Conservation (phyloP, 192 early-diverging fungal species). For the Podila horticola region DNA sequence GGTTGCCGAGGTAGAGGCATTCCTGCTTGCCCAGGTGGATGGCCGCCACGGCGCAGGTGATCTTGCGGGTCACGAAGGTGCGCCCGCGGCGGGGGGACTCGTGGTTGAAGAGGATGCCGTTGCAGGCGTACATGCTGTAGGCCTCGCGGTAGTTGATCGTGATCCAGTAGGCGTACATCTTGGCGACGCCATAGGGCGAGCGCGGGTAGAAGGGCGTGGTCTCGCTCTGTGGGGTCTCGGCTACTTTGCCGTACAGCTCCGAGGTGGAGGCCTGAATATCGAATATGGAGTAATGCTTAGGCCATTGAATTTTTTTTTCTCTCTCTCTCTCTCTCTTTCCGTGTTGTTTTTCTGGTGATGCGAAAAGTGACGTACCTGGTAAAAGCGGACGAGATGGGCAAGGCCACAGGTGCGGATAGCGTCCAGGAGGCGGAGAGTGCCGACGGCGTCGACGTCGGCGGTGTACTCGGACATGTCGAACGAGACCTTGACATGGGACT, state of each 20-base stretch:
- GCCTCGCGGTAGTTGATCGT: conserved; percentile 84
- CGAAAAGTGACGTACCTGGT: conserved; percentile 53
- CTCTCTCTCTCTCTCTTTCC: background rate
- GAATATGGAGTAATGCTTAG: background rate
- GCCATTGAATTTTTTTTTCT: background rate
- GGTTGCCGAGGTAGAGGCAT: conserved; percentile 78
- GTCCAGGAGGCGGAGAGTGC: conserved; percentile 81
- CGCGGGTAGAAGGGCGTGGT: conserved; percentile 87
- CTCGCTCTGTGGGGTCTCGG: conserved; percentile 80
- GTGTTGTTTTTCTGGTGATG: background rate
- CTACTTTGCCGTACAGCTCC: conserved; percentile 82
- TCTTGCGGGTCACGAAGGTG: conserved; percentile 85
- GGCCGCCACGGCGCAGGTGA: conserved; percentile 78
- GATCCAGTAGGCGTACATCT: conserved; percentile 87
- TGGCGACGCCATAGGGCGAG: conserved; percentile 85
- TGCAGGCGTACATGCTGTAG: conserved; percentile 83
- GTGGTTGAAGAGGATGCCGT: conserved; percentile 84
- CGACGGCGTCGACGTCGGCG: conserved; percentile 81
- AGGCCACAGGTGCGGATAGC: conserved; percentile 82
- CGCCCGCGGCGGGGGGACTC: conserved; percentile 79
- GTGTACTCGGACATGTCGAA: conserved; percentile 85
- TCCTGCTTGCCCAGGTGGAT: conserved; percentile 74
- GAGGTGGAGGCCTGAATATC: conserved; percentile 71
- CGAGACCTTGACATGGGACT: conserved; percentile 79
- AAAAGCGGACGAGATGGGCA: conserved; percentile 67